phyloP scores from a whole-genome alignment of 345 rosid genomes.

The Nephelium lappaceum region DNA sequence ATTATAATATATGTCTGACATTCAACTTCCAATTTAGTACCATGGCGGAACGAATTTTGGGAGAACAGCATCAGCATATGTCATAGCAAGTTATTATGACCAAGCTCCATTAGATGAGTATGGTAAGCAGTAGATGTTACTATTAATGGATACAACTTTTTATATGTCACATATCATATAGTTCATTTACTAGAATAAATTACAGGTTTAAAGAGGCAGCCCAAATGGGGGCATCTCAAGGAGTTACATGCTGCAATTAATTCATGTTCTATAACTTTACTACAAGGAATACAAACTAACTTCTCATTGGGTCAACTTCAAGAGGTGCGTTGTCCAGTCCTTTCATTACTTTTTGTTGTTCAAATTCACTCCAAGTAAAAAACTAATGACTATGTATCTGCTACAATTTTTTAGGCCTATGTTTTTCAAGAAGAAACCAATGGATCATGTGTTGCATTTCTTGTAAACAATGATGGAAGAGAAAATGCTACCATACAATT shows the following conservation, averaged over 20 bases:
- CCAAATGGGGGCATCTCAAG: slow-evolving; percentile 86
- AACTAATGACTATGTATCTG: background rate
- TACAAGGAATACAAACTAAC: slow-evolving; percentile 52
- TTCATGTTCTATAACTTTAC: slow-evolving; percentile 48
- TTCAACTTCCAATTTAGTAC: slow-evolving; percentile 44
- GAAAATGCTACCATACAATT: slow-evolving; percentile 45
- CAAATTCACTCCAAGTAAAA: background rate
- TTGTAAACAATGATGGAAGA: slow-evolving; percentile 55
- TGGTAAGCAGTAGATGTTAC: slow-evolving; percentile 44
- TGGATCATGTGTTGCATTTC: slow-evolving; percentile 73
- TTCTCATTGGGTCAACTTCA: slow-evolving; percentile 67
- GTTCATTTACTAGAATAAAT: background rate
- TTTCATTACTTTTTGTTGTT: background rate
- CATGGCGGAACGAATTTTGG: slow-evolving; percentile 99
- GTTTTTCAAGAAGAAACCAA: slow-evolving; percentile 54
- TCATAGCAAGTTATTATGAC: slow-evolving; percentile 78
- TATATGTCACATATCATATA: background rate
- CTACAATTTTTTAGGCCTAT: slow-evolving; percentile 51
- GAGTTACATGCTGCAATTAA: slow-evolving; percentile 71
- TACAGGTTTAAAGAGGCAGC: slow-evolving; percentile 72
- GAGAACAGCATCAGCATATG: slow-evolving; percentile 66
- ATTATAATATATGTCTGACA: background rate
- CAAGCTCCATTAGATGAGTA: slow-evolving; percentile 93
- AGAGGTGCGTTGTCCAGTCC: slow-evolving; percentile 34
- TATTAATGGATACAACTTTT: background rate